Percentiles rank a stretch among this genome's conserved stretches.
Evolutionary conservation across 2,329 filamentous ascomycete genomes (phyloP).

Genomic region (Drechslerella dactyloides): DNA sequence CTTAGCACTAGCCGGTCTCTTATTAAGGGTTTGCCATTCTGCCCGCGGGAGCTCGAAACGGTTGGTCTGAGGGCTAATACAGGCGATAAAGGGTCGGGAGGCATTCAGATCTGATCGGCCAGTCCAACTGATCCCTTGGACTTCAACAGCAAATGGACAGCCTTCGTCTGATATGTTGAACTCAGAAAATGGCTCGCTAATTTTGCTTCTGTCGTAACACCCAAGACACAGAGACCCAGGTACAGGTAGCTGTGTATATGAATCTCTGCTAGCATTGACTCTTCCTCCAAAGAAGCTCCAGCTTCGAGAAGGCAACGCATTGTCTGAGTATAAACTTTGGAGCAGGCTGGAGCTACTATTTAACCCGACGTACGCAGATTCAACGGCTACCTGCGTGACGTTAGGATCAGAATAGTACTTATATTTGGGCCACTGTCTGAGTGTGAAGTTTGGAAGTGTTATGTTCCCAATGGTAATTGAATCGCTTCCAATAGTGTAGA

Average conservation of each 20-base stretch:
- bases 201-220: neutral
- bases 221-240: neutral
- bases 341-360: neutral
- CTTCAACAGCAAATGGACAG: neutral
- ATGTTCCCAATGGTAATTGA: neutral
- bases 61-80: neutral
- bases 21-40: neutral
- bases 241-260: neutral
- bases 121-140: neutral
- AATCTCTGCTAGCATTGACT: neutral
- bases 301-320: neutral
- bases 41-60: neutral
- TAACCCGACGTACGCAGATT: neutral
- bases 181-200: neutral
- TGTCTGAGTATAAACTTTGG: neutral
- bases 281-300: neutral
- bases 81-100: neutral
- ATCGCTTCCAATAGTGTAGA: neutral
- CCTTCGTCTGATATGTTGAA: neutral
- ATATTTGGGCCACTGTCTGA: neutral
- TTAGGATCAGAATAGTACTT: no score
- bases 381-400: neutral
- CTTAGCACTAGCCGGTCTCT: no score
- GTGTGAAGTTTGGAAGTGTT: neutral
- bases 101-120: neutral